Evolutionary conservation across 352 stramenopile species (phyloP), one percentile per base, ranked within the genome.

Genomic region (Blastocystis sp.): DNA sequence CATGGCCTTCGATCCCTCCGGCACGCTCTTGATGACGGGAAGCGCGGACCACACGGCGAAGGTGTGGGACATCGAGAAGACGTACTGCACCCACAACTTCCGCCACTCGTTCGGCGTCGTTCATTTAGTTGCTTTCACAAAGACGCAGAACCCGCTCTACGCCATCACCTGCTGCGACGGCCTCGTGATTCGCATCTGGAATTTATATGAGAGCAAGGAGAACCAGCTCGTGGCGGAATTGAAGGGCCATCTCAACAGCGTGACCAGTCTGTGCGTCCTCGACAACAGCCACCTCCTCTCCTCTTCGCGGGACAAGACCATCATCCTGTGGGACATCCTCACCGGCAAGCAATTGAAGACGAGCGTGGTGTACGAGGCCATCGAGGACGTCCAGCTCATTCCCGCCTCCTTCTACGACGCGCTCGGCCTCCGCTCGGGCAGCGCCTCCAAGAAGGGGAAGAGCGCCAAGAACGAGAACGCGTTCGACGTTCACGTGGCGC

Each of bases 21-120:
- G 94, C 59, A 97, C 94, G 70, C 91, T 99, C 88, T 92, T 98
- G 10, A 96, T 96, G 9, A 99, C 97, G 0, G 97, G 96, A 90
- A 96, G 96, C 31, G 96, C 96, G 39, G 97, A 99, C 92, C 55
- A 89, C 26, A 89, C 79, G 59, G 79, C 79, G 1, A 89, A 89
- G 37, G 91, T 95, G 51, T 96, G 95, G 63, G 94, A 96, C 90
- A 92, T 96, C 35, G 93, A 95, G 76, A 95, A 96, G 90, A 93
- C 93, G 26, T 96, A 94, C 90, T 95, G 93, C 90, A 96, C 94
- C 77, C 94, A 96, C 92, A 96, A 95, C 91, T 96, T 96, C 90
- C 93, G 93, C 37, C 92, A 93, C 13, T 93, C 95, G 77, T 65
- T 92, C 24, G 94, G 93, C 55, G 95, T 96, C 78, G 94, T 96